phyloP scores from a whole-genome alignment of 257 asterid species.

The Pogostemon cablin region DNA sequence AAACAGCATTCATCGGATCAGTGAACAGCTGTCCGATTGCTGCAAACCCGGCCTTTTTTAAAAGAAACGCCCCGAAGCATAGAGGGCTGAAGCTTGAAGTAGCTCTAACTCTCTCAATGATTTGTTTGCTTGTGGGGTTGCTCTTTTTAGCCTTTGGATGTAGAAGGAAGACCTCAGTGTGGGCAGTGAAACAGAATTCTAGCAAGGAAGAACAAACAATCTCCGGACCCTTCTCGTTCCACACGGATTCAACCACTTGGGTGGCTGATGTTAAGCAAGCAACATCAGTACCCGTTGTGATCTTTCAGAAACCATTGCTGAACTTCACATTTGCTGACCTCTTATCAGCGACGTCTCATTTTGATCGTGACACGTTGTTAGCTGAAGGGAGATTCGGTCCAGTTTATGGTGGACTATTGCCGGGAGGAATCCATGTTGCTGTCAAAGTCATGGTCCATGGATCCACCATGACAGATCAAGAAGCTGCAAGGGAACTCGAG shows the following conservation, averaged over 20 bases:
- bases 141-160: slow-evolving; percentile 81
- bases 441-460: slow-evolving; percentile 76
- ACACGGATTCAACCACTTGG: slow-evolving; percentile 83
- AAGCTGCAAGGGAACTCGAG: slow-evolving; percentile 75
- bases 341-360: slow-evolving; percentile 70
- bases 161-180: slow-evolving; percentile 54
- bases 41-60: slow-evolving; percentile 67
- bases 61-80: slow-evolving; percentile 47
- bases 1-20: slow-evolving; percentile 64
- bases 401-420: slow-evolving; percentile 65
- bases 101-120: slow-evolving; percentile 66
- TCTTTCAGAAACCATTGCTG: slow-evolving; percentile 79
- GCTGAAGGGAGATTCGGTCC: slow-evolving; percentile 89
- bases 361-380: slow-evolving; percentile 61
- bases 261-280: slow-evolving; percentile 88
- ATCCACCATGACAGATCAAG: slow-evolving; percentile 75
- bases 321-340: slow-evolving; percentile 79
- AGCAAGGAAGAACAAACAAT: slow-evolving; percentile 61
- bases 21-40: slow-evolving; percentile 83
- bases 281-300: slow-evolving; percentile 63
- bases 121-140: slow-evolving; percentile 65
- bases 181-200: slow-evolving; percentile 59
- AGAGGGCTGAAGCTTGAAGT: slow-evolving; percentile 71
- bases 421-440: slow-evolving; percentile 75
- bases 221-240: slow-evolving; percentile 78